Conservation (phyloP, 202 grass and related monocot genomes). For the Carex arenaria region DNA sequence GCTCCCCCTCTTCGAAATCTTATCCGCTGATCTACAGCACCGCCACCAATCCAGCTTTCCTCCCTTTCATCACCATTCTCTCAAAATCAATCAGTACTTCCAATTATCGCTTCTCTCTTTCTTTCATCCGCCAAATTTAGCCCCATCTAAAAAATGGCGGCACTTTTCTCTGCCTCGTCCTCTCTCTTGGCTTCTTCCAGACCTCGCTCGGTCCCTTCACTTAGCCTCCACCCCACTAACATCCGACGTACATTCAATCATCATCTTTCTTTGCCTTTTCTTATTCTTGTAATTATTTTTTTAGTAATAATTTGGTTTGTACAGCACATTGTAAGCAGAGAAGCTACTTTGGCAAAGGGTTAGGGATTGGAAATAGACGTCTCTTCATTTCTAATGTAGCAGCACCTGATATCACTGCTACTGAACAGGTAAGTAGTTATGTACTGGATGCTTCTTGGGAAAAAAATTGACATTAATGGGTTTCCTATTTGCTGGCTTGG, state of each 20-base stretch:
- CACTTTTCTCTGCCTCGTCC: conserved; percentile 11
- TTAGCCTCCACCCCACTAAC: background rate
- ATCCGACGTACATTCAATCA: conserved; percentile 8
- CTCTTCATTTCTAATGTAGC: conserved; percentile 20
- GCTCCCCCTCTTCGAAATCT: conserved; percentile 5
- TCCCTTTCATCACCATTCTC: background rate
- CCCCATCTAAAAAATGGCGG: conserved; percentile 24
- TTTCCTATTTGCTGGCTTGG: background rate
- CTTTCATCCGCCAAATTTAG: background rate
- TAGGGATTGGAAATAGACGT: conserved; percentile 2
- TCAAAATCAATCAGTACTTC: background rate
- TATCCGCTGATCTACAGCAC: conserved; percentile 21
- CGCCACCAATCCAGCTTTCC: conserved; percentile 11
- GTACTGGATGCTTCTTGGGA: background rate
- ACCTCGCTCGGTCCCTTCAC: conserved; percentile 13
- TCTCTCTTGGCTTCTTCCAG: conserved; percentile 21
- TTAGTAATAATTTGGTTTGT: background rate
- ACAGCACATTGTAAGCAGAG: conserved; percentile 17
- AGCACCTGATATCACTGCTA: conserved; percentile 10
- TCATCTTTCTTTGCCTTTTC: background rate
- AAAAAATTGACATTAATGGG: background rate
- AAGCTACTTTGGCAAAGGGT: conserved; percentile 20
- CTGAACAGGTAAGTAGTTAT: conserved; percentile 18
- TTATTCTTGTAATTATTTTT: background rate
- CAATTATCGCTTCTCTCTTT: background rate